Conservation (phyloP, 331 rosid genomes). For the Rhamnella rubrinervis region DNA sequence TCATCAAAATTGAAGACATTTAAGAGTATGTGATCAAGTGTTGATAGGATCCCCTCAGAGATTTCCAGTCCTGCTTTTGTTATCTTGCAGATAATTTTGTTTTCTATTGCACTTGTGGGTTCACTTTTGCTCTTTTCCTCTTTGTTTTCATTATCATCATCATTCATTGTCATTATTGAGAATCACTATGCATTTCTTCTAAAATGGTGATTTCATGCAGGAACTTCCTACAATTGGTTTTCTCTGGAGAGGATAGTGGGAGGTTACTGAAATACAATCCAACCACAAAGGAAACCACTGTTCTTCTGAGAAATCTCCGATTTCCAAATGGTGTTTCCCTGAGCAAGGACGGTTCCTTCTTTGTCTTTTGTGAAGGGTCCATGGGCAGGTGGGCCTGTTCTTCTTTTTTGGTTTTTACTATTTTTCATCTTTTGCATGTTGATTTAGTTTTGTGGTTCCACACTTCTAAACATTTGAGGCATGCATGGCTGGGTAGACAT, state of each 20-base stretch:
- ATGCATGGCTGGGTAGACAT: conserved; percentile 1
- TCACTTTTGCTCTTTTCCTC: not conserved
- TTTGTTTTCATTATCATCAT: not conserved
- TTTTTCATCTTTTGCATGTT: not conserved
- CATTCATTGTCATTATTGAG: not conserved
- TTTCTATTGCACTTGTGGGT: too few relatives aligned
- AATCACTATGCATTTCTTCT: conserved; percentile 19
- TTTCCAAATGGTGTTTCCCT: conserved; percentile 91
- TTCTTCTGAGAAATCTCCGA: conserved; percentile 65
- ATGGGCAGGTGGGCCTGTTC: conserved; percentile 64
- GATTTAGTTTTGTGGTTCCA: not conserved
- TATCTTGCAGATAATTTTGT: too few relatives aligned
- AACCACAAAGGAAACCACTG: conserved; percentile 68
- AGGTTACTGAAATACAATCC: conserved; percentile 80
- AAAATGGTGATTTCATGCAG: conserved; percentile 45
- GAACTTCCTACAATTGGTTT: conserved; percentile 77
- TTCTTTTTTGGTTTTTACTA: not conserved
- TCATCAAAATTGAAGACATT: too few relatives aligned
- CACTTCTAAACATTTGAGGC: not conserved
- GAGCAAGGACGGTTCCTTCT: conserved; percentile 89
- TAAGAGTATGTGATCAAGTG: too few relatives aligned
- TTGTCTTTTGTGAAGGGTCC: conserved; percentile 65
- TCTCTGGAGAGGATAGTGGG: conserved; percentile 72
- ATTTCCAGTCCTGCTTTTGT: too few relatives aligned
- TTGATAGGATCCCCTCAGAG: too few relatives aligned